phyloP scores from a whole-genome alignment of 1,139 yeast genomes.

The Scheffersomyces segobiensis region DNA sequence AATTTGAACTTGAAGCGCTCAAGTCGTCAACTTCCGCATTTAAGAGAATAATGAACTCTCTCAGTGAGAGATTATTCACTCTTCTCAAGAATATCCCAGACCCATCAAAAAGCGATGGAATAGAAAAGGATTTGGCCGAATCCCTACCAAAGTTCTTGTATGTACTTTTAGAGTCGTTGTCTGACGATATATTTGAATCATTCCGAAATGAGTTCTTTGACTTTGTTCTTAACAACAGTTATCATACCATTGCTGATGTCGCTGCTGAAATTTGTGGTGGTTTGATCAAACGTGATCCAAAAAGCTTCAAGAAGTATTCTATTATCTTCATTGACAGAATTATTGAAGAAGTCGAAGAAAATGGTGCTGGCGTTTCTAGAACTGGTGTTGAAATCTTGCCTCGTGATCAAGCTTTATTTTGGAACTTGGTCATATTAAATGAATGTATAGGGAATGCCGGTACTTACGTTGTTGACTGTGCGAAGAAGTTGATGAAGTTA shows the following conservation, averaged over 20 bases:
- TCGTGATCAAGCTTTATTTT: conserved; percentile 73
- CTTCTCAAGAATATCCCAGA: conserved; percentile 80
- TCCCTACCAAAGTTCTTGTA: conserved; percentile 64
- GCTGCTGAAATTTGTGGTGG: conserved; percentile 73
- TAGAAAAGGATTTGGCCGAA: conserved; percentile 56
- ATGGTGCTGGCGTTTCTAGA: conserved; percentile 80
- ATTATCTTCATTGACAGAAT: conserved; percentile 53
- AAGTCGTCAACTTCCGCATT: conserved; percentile 76
- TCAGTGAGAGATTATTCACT: conserved; percentile 61
- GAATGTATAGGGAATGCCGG: conserved; percentile 76
- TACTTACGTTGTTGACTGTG: conserved; percentile 42
- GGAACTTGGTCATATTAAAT: conserved; percentile 71
- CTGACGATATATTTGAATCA: conserved; percentile 58
- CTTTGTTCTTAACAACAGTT: conserved; percentile 60
- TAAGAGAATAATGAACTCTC: conserved; percentile 56
- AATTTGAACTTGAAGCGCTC: conserved; percentile 56
- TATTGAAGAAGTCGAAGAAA: conserved; percentile 70
- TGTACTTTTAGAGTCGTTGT: conserved; percentile 68
- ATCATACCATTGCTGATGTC: conserved; percentile 66
- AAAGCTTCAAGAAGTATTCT: conserved; percentile 44
- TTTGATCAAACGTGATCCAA: conserved; percentile 62
- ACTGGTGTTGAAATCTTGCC: conserved; percentile 69
- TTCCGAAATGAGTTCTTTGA: conserved; percentile 55
- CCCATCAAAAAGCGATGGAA: conserved; percentile 45
- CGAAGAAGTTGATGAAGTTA: conserved; percentile 50